Evolutionary conservation across 1,284 basidiomycete genomes (phyloP).

Genomic region (Ganoderma sinense): DNA sequence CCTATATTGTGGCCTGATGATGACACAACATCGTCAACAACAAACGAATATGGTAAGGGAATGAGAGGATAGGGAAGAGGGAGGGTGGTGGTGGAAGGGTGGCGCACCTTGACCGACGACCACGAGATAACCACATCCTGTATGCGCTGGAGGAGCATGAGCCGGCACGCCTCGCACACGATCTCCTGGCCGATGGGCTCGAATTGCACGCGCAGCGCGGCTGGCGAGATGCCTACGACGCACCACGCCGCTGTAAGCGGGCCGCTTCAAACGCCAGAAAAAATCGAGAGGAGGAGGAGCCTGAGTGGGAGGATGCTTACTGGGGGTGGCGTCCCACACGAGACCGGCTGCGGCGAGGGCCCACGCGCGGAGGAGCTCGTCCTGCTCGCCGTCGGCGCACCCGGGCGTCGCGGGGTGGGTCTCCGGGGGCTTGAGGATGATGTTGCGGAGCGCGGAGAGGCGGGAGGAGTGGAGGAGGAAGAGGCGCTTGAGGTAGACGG

Average conservation of each 20-base stretch:
- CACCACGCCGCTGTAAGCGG: slow-evolving; percentile 11
- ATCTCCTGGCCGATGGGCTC: slow-evolving; percentile 37
- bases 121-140: slow-evolving; percentile 71
- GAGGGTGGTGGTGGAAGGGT: not conserved
- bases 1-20: not conserved
- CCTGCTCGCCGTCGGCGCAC: slow-evolving; percentile 40
- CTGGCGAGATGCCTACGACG: slow-evolving; percentile 37
- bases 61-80: not conserved
- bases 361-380: slow-evolving; percentile 43
- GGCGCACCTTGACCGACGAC: slow-evolving; percentile 71
- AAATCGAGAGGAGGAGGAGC: slow-evolving; percentile 4
- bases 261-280: not conserved
- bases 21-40: not conserved
- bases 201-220: slow-evolving; percentile 36
- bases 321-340: slow-evolving; percentile 45
- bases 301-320: slow-evolving; percentile 31
- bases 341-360: slow-evolving; percentile 44
- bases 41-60: not conserved
- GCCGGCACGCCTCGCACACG: slow-evolving; percentile 57
- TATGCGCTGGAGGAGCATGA: slow-evolving; percentile 64
- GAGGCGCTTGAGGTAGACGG: slow-evolving; percentile 49
- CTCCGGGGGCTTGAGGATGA: slow-evolving; percentile 44
- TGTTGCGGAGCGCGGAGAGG: slow-evolving; percentile 43
- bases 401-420: slow-evolving; percentile 38
- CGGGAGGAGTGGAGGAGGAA: slow-evolving; percentile 49